Percentiles rank a stretch among this genome's conserved stretches.
Conservation (phyloP, 2,329 filamentous ascomycete species). For the Stachybotrys chlorohalonatus region DNA sequence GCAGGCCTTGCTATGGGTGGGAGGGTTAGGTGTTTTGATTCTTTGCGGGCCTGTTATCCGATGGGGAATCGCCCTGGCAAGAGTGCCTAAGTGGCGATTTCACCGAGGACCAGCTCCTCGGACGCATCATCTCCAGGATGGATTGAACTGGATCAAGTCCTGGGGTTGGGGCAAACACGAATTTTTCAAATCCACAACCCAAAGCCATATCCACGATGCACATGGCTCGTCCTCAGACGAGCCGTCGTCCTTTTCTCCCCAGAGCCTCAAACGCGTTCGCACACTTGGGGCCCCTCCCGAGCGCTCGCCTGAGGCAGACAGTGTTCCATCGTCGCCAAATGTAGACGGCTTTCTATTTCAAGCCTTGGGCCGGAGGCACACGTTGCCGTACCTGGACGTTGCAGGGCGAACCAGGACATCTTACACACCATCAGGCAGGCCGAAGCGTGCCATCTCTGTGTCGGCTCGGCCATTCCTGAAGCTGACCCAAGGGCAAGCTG, state of each 20-base stretch:
- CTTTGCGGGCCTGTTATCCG: constrained; percentile 64
- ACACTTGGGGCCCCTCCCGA: constrained; percentile 17
- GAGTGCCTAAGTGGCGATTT: constrained; percentile 89
- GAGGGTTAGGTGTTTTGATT: constrained; percentile 69
- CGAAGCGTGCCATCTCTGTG: constrained; percentile 55
- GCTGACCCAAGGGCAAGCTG: constrained; percentile 71
- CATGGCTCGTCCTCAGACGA: constrained; percentile 23
- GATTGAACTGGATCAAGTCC: constrained; percentile 29
- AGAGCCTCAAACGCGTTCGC: constrained; percentile 14
- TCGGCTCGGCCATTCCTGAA: constrained; percentile 66
- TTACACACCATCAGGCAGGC: constrained; percentile 54
- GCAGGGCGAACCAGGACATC: constrained; percentile 28
- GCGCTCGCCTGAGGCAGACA: constrained; percentile 5
- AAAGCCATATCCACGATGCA: constrained; percentile 21
- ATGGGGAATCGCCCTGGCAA: constrained; percentile 77
- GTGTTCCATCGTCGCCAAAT: constrained; percentile 9
- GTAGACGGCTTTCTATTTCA: constrained; percentile 8
- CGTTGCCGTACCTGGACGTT: constrained; percentile 36
- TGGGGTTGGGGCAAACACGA: constrained; percentile 20
- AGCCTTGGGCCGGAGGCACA: constrained; percentile 34
- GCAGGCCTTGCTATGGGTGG: constrained; percentile 75
- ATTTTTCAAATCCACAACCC: neutral
- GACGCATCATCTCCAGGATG: constrained; percentile 27
- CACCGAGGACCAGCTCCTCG: constrained; percentile 39
- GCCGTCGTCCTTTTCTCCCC: constrained; percentile 7